A percentile compares a stretch with the other conserved stretches of the same genome.
These are phyloP conservation scores for Naganishia liquefaciens DNA, from an alignment of 1,284 basidiomycete species.

Conservation along the genomic window DNA sequence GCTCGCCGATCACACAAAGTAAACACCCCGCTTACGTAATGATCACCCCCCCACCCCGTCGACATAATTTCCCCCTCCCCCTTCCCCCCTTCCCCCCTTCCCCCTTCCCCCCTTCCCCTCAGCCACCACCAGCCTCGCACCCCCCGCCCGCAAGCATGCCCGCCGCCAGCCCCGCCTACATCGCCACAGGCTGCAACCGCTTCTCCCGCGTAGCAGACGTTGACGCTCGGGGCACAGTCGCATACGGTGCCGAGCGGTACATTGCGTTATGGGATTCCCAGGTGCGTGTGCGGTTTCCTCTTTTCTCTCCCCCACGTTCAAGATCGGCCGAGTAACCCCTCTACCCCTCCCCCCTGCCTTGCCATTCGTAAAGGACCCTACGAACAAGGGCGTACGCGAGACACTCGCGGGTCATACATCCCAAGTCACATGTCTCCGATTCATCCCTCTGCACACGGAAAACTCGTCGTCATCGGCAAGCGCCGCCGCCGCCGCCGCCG, in stretches of 20 bases:
- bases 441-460: too few species aligned
- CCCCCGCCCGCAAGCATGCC: neutral
- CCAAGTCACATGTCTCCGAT: slow-evolving; percentile 62
- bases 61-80: neutral
- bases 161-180: slow-evolving; percentile 58
- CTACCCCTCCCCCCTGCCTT: too few species aligned
- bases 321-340: too few species aligned
- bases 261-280: slow-evolving; percentile 75
- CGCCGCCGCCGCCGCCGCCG: too few species aligned
- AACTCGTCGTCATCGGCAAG: too few species aligned
- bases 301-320: neutral
- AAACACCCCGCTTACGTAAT: slow-evolving; percentile 6
- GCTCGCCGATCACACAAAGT: slow-evolving; percentile 1
- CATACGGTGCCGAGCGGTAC: slow-evolving; percentile 74
- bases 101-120: too few species aligned
- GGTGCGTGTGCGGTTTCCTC: slow-evolving; percentile 47
- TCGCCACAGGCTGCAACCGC: slow-evolving; percentile 75
- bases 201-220: slow-evolving; percentile 65
- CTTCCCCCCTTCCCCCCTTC: too few species aligned
- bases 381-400: slow-evolving; percentile 62
- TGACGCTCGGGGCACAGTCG: slow-evolving; percentile 62
- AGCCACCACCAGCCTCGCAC: too few species aligned
- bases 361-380: slow-evolving; percentile 55
- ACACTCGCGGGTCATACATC: slow-evolving; percentile 75
- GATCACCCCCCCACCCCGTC: neutral